These are phyloP conservation scores for Mucor sp. DNA, from an alignment of 371 early-diverging fungal genomes.

Conservation along the genomic window DNA sequence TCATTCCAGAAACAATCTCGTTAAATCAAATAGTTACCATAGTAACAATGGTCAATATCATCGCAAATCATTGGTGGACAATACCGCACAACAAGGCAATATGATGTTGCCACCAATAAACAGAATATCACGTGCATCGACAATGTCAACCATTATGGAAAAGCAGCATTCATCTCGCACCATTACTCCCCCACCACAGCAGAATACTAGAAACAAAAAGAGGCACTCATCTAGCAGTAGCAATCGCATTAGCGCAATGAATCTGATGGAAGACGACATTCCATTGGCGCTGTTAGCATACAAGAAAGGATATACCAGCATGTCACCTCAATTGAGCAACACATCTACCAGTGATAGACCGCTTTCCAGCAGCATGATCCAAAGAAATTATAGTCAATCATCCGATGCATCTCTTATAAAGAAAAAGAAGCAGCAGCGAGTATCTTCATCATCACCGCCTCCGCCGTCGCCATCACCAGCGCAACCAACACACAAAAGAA, in stretches of 20 bases:
- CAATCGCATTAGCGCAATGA: background rate
- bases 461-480: background rate
- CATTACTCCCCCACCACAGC: background rate
- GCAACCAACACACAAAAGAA: background rate
- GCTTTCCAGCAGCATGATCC: background rate
- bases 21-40: slow-evolving; percentile 3
- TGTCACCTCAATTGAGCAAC: background rate
- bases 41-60: background rate
- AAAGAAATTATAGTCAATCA: background rate
- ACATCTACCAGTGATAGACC: background rate
- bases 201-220: background rate
- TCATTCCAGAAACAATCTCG: background rate
- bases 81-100: background rate
- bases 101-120: background rate
- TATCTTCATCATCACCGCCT: background rate
- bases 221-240: slow-evolving; percentile 3
- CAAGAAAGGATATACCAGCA: slow-evolving; percentile 18
- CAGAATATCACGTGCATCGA: slow-evolving; percentile 8
- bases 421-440: background rate
- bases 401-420: background rate
- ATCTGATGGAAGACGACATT: slow-evolving; percentile 22
- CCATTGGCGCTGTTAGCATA: slow-evolving; percentile 32
- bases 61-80: background rate
- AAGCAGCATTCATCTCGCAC: background rate
- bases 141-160: slow-evolving; percentile 15